A percentile compares a stretch with the other conserved stretches of the same genome.
These are phyloP conservation scores for Rhizopus delemar DNA, from an alignment of 371 early-diverging fungal species.

Conservation along the genomic window DNA sequence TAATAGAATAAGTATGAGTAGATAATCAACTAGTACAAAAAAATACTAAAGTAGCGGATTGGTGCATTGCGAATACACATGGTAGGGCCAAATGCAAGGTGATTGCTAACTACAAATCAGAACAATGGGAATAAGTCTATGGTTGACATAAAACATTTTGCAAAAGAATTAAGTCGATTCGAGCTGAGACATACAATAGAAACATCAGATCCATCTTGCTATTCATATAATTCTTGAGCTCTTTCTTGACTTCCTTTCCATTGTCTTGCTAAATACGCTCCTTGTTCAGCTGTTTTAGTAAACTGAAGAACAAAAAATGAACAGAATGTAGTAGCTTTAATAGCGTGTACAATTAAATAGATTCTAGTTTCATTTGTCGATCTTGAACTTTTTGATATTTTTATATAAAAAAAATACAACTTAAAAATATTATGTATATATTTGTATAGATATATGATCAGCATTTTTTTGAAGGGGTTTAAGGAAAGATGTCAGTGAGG, in stretches of 20 bases:
- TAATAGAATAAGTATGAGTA: slow-evolving; percentile 60
- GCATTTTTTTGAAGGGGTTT: background rate
- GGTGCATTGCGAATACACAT: slow-evolving; percentile 53
- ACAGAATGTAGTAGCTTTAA: slow-evolving; percentile 30
- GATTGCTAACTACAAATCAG: slow-evolving; percentile 71
- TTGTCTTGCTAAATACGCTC: background rate
- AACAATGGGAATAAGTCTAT: slow-evolving; percentile 61
- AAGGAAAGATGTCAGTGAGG: background rate
- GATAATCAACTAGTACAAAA: slow-evolving; percentile 63
- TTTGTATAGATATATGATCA: too few relatives aligned
- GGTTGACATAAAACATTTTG: slow-evolving; percentile 40
- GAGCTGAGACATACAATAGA: background rate
- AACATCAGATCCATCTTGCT: background rate
- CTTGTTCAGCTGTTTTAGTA: slow-evolving; percentile 14
- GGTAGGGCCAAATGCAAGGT: slow-evolving; percentile 58
- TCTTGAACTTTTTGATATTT: background rate
- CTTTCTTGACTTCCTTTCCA: too few relatives aligned
- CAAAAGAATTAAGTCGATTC: background rate
- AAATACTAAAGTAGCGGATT: slow-evolving; percentile 30
- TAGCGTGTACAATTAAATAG: slow-evolving; percentile 36
- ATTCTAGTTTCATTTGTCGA: slow-evolving; percentile 7
- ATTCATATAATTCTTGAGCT: too few relatives aligned
- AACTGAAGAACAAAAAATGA: slow-evolving; percentile 36
- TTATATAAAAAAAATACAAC: background rate
- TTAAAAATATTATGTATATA: background rate